phyloP scores from a whole-genome alignment of 2,329 filamentous ascomycete species.

The Zymoseptoria tritici region DNA sequence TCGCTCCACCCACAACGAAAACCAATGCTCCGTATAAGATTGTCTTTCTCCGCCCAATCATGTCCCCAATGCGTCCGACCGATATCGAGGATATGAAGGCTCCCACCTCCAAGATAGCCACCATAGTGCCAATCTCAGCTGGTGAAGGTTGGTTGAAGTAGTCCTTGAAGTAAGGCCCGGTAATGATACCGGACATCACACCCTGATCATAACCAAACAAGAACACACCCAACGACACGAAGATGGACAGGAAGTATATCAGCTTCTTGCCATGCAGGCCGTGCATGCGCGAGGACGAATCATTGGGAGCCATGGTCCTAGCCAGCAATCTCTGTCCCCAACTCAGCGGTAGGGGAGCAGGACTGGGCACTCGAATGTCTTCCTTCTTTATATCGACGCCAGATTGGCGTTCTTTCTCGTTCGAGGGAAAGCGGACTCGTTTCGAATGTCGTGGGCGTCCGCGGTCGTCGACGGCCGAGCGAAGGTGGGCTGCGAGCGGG shows the following conservation, averaged over 20 bases:
- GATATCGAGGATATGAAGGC: conserved; percentile 82
- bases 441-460: conserved; percentile 35
- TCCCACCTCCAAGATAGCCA: conserved; percentile 90
- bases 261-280: conserved; percentile 94
- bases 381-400: conserved; percentile 51
- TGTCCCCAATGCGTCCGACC: conserved; percentile 82
- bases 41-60: conserved; percentile 80
- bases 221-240: conserved; percentile 62
- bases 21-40: conserved; percentile 91
- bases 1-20: conserved; percentile 73
- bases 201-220: conserved; percentile 86
- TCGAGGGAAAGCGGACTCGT: conserved; percentile 61
- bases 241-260: conserved; percentile 56
- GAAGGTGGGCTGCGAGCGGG: conserved; percentile 64
- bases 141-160: conserved; percentile 86
- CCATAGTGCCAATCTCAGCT: conserved; percentile 91
- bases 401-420: conserved; percentile 30
- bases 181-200: conserved; percentile 67
- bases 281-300: conserved; percentile 64
- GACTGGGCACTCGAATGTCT: conserved; percentile 73
- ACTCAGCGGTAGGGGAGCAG: conserved; percentile 55
- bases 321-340: conserved; percentile 65
- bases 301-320: conserved; percentile 74
- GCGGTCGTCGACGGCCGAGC: conserved; percentile 54
- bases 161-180: conserved; percentile 78